Evolutionary conservation across 2,329 filamentous ascomycete species (phyloP).

Genomic region (Penicillium sp.): DNA sequence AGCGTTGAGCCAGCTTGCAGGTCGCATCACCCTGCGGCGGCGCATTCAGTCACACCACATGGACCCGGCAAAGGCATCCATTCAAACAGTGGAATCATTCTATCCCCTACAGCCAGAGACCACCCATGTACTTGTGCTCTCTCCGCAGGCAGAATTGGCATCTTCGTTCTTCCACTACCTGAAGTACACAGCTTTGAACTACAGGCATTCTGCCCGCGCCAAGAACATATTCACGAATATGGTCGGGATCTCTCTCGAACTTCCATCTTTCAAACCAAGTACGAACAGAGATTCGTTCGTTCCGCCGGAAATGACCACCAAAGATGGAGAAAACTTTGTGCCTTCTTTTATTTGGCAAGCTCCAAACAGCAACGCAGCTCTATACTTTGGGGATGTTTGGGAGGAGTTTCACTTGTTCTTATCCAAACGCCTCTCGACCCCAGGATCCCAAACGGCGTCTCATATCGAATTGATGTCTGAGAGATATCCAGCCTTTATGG

Average conservation of each 20-base stretch:
- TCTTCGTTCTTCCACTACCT: constrained; percentile 84
- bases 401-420: constrained; percentile 80
- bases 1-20: constrained; percentile 63
- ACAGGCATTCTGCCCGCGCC: constrained; percentile 65
- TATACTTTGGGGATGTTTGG: constrained; percentile 88
- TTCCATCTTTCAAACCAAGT: constrained; percentile 58
- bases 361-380: constrained; percentile 76
- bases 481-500: constrained; percentile 72
- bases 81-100: constrained; percentile 81
- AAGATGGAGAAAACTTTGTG: constrained; percentile 29
- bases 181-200: constrained; percentile 74
- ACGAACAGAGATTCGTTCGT: constrained; percentile 61
- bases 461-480: constrained; percentile 63
- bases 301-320: constrained; percentile 21
- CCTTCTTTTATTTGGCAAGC: constrained; percentile 81
- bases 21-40: constrained; percentile 68
- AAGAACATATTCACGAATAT: constrained; percentile 55
- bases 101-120: constrained; percentile 68
- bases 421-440: constrained; percentile 57
- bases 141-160: constrained; percentile 76
- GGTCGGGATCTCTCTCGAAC: constrained; percentile 77
- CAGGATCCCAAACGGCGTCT: constrained; percentile 14
- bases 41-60: constrained; percentile 65
- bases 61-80: constrained; percentile 69
- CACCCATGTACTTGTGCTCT: constrained; percentile 81